These are phyloP conservation scores for Scleroderma bovista DNA, from an alignment of 768 basidiomycete genomes.

Conservation along the genomic window DNA sequence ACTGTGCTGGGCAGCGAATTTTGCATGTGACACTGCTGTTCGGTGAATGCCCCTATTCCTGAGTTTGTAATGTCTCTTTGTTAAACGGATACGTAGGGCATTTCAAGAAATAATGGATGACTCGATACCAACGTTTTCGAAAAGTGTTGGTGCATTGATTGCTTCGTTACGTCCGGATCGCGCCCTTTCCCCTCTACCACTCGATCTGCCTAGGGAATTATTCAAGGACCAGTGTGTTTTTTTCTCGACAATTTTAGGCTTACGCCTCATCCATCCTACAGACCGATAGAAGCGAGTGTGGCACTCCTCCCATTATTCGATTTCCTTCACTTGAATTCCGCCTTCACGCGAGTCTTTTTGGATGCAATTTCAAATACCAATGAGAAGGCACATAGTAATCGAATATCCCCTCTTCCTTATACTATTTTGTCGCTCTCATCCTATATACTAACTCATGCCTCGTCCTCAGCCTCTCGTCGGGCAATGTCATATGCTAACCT, in stretches of 20 bases:
- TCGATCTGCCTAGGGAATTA: conserved; percentile 45
- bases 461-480: conserved; percentile 52
- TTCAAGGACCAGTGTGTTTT: conserved; percentile 51
- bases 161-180: conserved; percentile 50
- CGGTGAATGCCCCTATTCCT: conserved; percentile 33
- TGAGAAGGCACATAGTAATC: conserved; percentile 16
- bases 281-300: conserved; percentile 58
- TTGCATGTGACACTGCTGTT: conserved; percentile 44
- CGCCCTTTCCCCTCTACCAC: conserved; percentile 40
- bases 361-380: conserved; percentile 28
- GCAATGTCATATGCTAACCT: conserved; percentile 60
- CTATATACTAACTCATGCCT: conserved; percentile 63
- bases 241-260: background rate
- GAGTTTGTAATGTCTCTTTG: background rate
- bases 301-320: conserved; percentile 58
- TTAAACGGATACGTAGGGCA: conserved; percentile 31
- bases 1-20: conserved; percentile 52
- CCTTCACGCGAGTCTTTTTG: conserved; percentile 45
- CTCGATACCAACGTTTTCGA: conserved; percentile 41
- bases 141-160: conserved; percentile 49
- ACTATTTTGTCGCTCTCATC: conserved; percentile 55
- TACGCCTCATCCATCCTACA: conserved; percentile 19
- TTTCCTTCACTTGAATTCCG: conserved; percentile 45
- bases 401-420: conserved; percentile 35
- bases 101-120: conserved; percentile 56